Base-by-base conservation (phyloP, 78 protist genomes). In the Anaeramoeba ignava region DNA sequence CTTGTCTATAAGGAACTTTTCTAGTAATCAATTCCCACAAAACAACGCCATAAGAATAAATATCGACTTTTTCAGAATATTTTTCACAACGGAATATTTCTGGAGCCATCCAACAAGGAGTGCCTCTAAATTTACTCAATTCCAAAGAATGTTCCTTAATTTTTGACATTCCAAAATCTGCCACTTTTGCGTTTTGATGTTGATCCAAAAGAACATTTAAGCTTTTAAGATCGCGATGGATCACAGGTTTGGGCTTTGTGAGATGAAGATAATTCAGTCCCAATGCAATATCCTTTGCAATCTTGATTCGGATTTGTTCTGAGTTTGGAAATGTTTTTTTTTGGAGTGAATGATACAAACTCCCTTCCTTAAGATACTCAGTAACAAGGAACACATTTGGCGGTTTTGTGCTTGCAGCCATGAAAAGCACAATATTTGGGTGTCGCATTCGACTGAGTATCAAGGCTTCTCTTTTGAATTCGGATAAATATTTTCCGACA, bases 191-290 rank as follows among this genome's bases (percentile, higher is more conserved):
- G 0, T 40, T 42, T 84, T 87, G 85, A 31, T 78, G 42, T 31
- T 81, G 88, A 31, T 84, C 87, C 38, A 90, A 85, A 17, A 90
- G 84, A 39, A 90, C 39, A 78, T 90, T 90, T 12, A 88, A 86
- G 40, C 88, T 79, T 83, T 90, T 90, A 27, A 90, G 40, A 40
- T 90, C 93, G 36, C 92, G 89, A 84, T 90, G 93, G 36, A 90
- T 87, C 33, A 90, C 83, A 27, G 91, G 88, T 23, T 89, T 85
- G 36, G 84, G 88, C 87, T 84, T 83, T 81, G 81, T 73, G 0
- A 33, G 36, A 83, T 90, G 93, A 40, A 90, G 79, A 88, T 87
- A 90, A 8, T 3, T 68, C 89, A 90, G 86, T 40, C 89, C 82
- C 31, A 82, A 39, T 2, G 91, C 91, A 1, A 87, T 81, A 79